A percentile compares a stretch with the other conserved stretches of the same genome.
Evolutionary conservation across 2,329 filamentous ascomycete genomes (phyloP).

Genomic region (Ascochyta koolunga): DNA sequence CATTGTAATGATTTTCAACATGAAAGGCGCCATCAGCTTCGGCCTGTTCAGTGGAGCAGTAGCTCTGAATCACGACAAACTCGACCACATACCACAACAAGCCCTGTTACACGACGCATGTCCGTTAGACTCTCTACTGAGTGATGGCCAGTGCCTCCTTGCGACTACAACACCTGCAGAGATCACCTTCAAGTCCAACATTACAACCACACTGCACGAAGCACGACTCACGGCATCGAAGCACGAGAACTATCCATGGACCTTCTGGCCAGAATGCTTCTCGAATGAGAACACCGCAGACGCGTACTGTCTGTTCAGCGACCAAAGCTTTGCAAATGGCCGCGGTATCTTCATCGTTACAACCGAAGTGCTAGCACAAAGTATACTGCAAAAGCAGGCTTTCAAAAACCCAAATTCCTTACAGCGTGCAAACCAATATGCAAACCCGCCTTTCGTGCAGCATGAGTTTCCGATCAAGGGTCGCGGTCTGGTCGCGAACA

Average conservation of each 20-base stretch:
- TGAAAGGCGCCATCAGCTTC: constrained; percentile 30
- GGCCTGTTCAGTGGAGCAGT: constrained; percentile 30
- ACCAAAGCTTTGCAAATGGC: constrained; percentile 38
- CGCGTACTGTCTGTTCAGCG: constrained; percentile 40
- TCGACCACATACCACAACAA: constrained; percentile 28
- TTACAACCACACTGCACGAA: constrained; percentile 30
- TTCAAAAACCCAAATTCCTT: constrained; percentile 32
- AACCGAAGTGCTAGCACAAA: constrained; percentile 32
- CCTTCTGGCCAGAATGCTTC: constrained; percentile 43
- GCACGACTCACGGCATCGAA: constrained; percentile 27
- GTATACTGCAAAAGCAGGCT: constrained; percentile 37
- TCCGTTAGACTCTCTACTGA: constrained; percentile 29
- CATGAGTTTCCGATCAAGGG: constrained; percentile 43
- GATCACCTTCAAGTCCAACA: constrained; percentile 27
- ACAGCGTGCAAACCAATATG: constrained; percentile 28
- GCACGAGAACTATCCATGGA: constrained; percentile 38
- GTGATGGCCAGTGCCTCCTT: constrained; percentile 34
- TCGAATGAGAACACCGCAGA: constrained; percentile 31
- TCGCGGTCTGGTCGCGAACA: constrained; percentile 43
- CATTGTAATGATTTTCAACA: constrained; percentile 19
- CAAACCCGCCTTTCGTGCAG: constrained; percentile 36
- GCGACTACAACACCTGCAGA: constrained; percentile 9
- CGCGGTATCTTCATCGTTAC: constrained; percentile 42
- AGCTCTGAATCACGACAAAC: constrained; percentile 28
- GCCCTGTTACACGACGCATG: constrained; percentile 32